Evolutionary conservation across 495 filamentous ascomycete genomes (phyloP), one percentile per base, ranked within the genome.

Genomic region (Parathielavia hyrcaniae): DNA sequence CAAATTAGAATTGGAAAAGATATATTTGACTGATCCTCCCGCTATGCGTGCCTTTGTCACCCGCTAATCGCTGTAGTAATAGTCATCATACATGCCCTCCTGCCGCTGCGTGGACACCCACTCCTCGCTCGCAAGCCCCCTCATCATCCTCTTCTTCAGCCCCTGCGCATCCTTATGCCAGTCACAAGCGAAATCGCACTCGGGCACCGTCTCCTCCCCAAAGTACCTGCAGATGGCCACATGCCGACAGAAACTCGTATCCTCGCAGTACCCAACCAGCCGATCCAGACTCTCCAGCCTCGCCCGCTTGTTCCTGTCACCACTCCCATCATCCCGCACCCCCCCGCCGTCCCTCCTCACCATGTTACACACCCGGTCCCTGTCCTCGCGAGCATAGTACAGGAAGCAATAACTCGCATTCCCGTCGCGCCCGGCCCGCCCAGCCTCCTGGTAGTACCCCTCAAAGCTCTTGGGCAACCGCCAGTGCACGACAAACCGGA

Each of bases 401-500:
- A 97, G 77, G 39, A 96, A 86, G 61, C 91, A 96, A 34, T 84
- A 79, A 41, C 86, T 84, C 5, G 90, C 90, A 48, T 91, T 89
- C 19, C 91, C 89, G 61, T 97, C 91, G 23, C 92, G 81, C 4
- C 92, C 92, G 22, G 91, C 92, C 46, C 92, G 84, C 0, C 92
- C 92, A 9, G 89, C 91, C 78, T 97, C 92, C 72, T 97, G 92
- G 60, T 96, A 96, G 60, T 89, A 96, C 3, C 91, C 90, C 69
- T 97, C 92, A 68, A 97, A 96, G 34, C 85, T 90, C 65, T 92
- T 93, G 12, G 91, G 89, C 16, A 96, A 75, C 53, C 87, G 86
- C 91, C 91, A 97, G 69, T 97, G 92, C 4, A 95, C 81, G 2
- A 97, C 90, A 64, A 96, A 96, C 4, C 91, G 83, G 16, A 97